Evolutionary conservation across 2,329 filamentous ascomycete species (phyloP).

Genomic region (Pseudocercospora vitis): DNA sequence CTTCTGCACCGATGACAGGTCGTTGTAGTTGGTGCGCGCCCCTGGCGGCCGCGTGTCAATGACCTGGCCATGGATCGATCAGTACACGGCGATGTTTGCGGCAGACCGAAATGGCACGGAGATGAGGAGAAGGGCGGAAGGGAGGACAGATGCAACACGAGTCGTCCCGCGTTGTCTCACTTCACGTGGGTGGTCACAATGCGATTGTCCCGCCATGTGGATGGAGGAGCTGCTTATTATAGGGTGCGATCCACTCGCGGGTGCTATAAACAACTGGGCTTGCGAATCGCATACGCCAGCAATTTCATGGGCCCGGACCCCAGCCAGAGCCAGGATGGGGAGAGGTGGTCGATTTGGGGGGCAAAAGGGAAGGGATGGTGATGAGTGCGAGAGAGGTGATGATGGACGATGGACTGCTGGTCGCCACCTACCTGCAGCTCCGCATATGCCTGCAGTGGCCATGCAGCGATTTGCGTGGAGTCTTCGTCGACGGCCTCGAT

Average conservation of each 20-base stretch:
- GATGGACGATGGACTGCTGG: constrained; percentile 13
- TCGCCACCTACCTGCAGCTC: constrained; percentile 71
- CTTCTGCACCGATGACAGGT: constrained; percentile 79
- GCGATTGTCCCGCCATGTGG: background rate
- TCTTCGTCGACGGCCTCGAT: constrained; percentile 75
- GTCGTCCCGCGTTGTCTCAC: background rate
- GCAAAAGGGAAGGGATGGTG: too few species aligned
- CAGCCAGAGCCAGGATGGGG: constrained; percentile 4
- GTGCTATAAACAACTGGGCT: constrained; percentile 13
- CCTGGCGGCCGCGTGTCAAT: constrained; percentile 74
- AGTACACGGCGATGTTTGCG: constrained; percentile 9
- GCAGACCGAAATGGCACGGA: background rate
- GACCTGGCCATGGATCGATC: constrained; percentile 55
- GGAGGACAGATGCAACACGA: background rate
- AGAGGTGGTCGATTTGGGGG: constrained; percentile 14
- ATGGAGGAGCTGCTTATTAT: background rate
- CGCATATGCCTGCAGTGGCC: constrained; percentile 70
- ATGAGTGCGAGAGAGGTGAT: too few species aligned
- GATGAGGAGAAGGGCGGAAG: background rate
- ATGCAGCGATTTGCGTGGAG: constrained; percentile 60
- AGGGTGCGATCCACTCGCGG: background rate
- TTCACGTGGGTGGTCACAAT: background rate
- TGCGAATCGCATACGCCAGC: background rate
- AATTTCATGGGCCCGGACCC: constrained; percentile 3
- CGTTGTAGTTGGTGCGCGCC: constrained; percentile 75